Evolutionary conservation across 2,329 filamentous ascomycete genomes (phyloP), one percentile per base, ranked within the genome.

Genomic region (Penicillium thymicola): DNA sequence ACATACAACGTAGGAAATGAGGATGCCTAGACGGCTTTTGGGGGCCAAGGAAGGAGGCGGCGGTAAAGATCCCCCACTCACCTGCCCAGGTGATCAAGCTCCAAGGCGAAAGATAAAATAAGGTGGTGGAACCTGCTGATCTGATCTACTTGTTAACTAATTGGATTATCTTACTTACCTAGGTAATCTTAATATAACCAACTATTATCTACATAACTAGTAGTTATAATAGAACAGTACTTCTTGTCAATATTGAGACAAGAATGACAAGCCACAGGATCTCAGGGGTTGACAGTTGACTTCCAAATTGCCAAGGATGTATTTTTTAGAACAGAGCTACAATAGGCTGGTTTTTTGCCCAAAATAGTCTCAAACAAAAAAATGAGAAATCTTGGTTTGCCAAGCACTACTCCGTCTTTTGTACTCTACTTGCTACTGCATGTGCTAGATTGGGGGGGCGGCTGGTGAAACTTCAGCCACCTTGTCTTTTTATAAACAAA

Each of bases 61-160:
- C 30, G 32, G 32, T 13, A 32, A 32, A 32, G 5, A 32, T 2
- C 30, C 28, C 30, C 30, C 30, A 30, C 28, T 30, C 30, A 32
- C 30, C 30, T 14, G 11, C 8, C 28, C 28, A 30, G 10, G 4
- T 28, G 28, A 11, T 32, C 30, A 32, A 32, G 11, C 3, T 11
- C 30, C 11, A 14, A 14, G 30, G 30, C 5, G 30, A 32, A 32
- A 32, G 30, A 32, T 13, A 32, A 32, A 55, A 48, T 65, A 62
- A 60, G 57, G 53, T 60, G 59, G 62, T 65, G 62, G 61, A 60
- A 55, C 59, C 57, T 50, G 59, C 21, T 58, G 56, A 65, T 62
- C 60, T 55, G 38, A 40, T 28, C 41, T 56, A 47, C n/a, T n/a
- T n/a, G n/a, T n/a, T n/a, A n/a, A n/a, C 21, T 21, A 28, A 13